These are phyloP conservation scores for Rhododendron ferrugineum DNA, from an alignment of 148 eudicot species.

Conservation along the genomic window DNA sequence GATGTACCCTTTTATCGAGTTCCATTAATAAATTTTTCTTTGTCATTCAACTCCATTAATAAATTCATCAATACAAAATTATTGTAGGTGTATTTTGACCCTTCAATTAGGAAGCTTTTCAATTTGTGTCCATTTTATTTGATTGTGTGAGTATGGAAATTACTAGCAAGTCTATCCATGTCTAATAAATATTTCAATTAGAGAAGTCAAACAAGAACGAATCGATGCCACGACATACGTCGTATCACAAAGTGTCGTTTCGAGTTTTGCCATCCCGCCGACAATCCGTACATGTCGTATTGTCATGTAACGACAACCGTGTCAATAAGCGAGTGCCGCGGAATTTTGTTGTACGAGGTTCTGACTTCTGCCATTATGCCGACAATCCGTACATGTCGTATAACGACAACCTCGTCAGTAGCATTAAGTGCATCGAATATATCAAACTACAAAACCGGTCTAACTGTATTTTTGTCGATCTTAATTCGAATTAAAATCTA, in stretches of 20 bases:
- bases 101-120: not conserved
- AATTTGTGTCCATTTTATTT: not conserved
- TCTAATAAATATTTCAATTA: not conserved
- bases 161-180: not conserved
- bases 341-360: not conserved
- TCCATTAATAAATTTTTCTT: not conserved
- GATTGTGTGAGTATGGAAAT: not conserved
- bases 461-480: not conserved
- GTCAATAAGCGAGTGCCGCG: not conserved
- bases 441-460: not conserved
- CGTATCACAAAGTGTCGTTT: not conserved
- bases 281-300: not conserved
- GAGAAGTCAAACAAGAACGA: not conserved
- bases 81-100: not conserved
- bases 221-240: not conserved
- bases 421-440: not conserved
- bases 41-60: too few species aligned
- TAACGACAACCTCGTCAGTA: not conserved
- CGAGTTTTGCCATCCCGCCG: too few species aligned
- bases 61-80: too few species aligned
- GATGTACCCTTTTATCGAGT: too few species aligned
- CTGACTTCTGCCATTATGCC: not conserved
- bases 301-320: not conserved
- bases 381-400: not conserved
- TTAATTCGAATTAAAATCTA: not conserved